Evolutionary conservation across 2,329 filamentous ascomycete species (phyloP).

Genomic region (Nannizziopsis barbatae): DNA sequence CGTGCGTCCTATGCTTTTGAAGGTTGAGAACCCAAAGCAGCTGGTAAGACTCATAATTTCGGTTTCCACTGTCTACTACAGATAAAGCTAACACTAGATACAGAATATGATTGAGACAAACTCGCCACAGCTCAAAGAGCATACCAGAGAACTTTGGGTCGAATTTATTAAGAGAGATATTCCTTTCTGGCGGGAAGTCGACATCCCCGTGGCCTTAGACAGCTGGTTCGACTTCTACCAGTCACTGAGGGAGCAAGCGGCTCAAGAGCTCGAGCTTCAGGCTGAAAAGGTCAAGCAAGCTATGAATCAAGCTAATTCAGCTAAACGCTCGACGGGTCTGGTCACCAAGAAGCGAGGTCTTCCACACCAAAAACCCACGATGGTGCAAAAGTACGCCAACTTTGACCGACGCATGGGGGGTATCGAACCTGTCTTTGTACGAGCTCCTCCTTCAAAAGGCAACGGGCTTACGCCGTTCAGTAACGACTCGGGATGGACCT

Average conservation of each 20-base stretch:
- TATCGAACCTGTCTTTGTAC: conserved; percentile 19
- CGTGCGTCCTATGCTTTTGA: conserved; percentile 56
- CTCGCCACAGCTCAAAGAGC: conserved; percentile 62
- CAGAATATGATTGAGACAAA: conserved; percentile 55
- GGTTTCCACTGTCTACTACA: background rate
- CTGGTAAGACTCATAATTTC: conserved; percentile 42
- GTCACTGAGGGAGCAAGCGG: conserved; percentile 52
- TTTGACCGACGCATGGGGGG: conserved; percentile 27
- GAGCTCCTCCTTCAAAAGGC: conserved; percentile 3
- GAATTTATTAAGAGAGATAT: conserved; percentile 70
- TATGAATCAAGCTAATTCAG: conserved; percentile 47
- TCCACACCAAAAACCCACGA: conserved; percentile 24
- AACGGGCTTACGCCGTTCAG: conserved; percentile 7
- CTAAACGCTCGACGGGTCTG: conserved; percentile 47
- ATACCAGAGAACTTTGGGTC: conserved; percentile 64
- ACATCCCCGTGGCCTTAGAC: conserved; percentile 53
- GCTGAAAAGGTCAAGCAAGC: conserved; percentile 48
- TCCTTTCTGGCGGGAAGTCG: conserved; percentile 53
- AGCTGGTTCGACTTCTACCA: conserved; percentile 72
- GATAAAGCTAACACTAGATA: background rate
- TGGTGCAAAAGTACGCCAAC: conserved; percentile 24
- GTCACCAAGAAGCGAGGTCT: conserved; percentile 32
- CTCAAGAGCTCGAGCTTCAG: conserved; percentile 47
- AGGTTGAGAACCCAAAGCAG: conserved; percentile 61
- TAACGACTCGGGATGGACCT: conserved; percentile 18